Evolutionary conservation across 2,329 filamentous ascomycete genomes (phyloP).

Genomic region (Alternaria hordeiaustralica): DNA sequence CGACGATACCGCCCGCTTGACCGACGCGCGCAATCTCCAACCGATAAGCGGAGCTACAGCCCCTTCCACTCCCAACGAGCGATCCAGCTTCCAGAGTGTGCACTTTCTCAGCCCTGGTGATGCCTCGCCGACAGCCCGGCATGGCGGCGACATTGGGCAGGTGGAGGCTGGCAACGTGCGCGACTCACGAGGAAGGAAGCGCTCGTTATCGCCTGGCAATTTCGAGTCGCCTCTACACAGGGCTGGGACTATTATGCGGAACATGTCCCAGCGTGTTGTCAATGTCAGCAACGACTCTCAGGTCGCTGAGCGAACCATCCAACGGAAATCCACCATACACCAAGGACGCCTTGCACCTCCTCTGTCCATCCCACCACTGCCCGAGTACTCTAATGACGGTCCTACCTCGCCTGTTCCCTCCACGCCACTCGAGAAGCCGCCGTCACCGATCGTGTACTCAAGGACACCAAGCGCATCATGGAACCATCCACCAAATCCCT

Average conservation of each 20-base stretch:
- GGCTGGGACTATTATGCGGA: slow-evolving; percentile 61
- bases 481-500: slow-evolving; percentile 67
- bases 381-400: slow-evolving; percentile 56
- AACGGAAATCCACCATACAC: slow-evolving; percentile 66
- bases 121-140: slow-evolving; percentile 52
- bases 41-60: slow-evolving; percentile 61
- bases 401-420: slow-evolving; percentile 38
- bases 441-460: slow-evolving; percentile 35
- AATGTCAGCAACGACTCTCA: slow-evolving; percentile 95
- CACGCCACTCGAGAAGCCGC: slow-evolving; percentile 47
- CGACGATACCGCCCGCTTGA: slow-evolving; percentile 66
- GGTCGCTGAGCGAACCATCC: slow-evolving; percentile 73
- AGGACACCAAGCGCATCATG: slow-evolving; percentile 51
- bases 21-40: slow-evolving; percentile 62
- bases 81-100: slow-evolving; percentile 61
- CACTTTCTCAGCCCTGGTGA: slow-evolving; percentile 57
- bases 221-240: slow-evolving; percentile 56
- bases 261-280: slow-evolving; percentile 96
- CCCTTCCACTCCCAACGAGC: slow-evolving; percentile 44
- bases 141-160: slow-evolving; percentile 66
- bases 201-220: slow-evolving; percentile 55
- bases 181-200: slow-evolving; percentile 53
- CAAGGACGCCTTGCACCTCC: slow-evolving; percentile 61
- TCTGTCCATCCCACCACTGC: slow-evolving; percentile 59
- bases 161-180: slow-evolving; percentile 60